Evolutionary conservation across 2,329 filamentous ascomycete species (phyloP).

Genomic region (Pseudogymnoascus sp.): DNA sequence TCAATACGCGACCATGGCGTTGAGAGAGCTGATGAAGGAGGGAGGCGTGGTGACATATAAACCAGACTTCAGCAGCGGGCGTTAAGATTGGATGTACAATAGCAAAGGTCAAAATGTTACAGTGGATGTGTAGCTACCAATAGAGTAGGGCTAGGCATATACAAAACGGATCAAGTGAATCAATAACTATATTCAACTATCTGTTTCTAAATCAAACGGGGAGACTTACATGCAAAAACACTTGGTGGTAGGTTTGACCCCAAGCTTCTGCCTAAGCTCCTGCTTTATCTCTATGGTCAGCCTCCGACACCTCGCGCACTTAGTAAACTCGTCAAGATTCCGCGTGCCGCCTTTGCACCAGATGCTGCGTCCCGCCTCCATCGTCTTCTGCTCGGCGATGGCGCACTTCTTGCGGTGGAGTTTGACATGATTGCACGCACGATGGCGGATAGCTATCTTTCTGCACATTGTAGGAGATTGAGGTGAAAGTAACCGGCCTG

Average conservation of each 20-base stretch:
- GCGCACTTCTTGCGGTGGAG: not conserved
- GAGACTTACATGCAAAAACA: not conserved
- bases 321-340: not conserved
- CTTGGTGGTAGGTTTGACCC: not conserved
- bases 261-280: not conserved
- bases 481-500: not conserved
- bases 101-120: not conserved
- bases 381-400: not conserved
- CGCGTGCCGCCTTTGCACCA: not conserved
- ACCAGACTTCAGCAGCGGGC: constrained; percentile 47
- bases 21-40: constrained; percentile 71
- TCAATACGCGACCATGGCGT: constrained; percentile 77
- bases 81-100: constrained; percentile 10
- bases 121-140: not conserved
- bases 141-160: not conserved
- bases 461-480: not conserved
- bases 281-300: not conserved
- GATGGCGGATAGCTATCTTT: not conserved
- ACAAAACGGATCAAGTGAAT: not conserved
- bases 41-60: constrained; percentile 54
- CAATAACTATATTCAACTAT: not conserved
- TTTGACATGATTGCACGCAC: not conserved
- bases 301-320: not conserved
- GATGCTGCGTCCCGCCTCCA: not conserved
- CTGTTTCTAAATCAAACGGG: not conserved